phyloP scores from a whole-genome alignment of 2,329 filamentous ascomycete species.

The Pseudocercospora vitis region DNA sequence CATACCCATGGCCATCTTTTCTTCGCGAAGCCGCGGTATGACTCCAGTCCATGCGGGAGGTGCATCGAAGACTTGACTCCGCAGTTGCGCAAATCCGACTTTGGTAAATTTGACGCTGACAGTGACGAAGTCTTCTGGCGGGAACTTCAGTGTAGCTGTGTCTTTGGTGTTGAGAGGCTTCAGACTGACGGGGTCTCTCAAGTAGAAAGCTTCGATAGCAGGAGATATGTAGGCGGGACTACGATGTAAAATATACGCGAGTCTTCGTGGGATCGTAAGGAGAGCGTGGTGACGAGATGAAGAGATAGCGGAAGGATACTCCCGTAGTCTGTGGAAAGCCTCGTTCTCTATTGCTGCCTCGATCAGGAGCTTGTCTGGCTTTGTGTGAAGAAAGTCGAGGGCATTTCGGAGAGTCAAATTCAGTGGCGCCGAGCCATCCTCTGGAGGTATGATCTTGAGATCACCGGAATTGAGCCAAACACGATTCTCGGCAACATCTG shows the following conservation, averaged over 20 bases:
- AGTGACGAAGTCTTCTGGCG: slow-evolving; percentile 75
- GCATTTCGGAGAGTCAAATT: slow-evolving; percentile 66
- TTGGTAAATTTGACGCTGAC: slow-evolving; percentile 81
- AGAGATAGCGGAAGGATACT: slow-evolving; percentile 75
- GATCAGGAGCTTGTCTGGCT: slow-evolving; percentile 62
- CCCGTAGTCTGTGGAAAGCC: slow-evolving; percentile 82
- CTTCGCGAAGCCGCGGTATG: slow-evolving; percentile 40
- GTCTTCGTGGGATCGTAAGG: slow-evolving; percentile 73
- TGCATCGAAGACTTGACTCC: slow-evolving; percentile 74
- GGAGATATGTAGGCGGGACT: slow-evolving; percentile 76
- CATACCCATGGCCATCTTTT: slow-evolving; percentile 70
- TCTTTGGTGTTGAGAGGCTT: slow-evolving; percentile 64
- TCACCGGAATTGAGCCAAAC: slow-evolving; percentile 84
- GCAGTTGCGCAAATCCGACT: slow-evolving; percentile 86
- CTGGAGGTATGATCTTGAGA: slow-evolving; percentile 69
- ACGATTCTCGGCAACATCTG: slow-evolving; percentile 82
- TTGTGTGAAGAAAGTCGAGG: slow-evolving; percentile 58
- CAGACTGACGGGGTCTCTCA: slow-evolving; percentile 77
- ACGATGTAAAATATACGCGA: slow-evolving; percentile 75
- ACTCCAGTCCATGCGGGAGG: slow-evolving; percentile 58
- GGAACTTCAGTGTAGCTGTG: slow-evolving; percentile 60
- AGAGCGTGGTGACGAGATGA: slow-evolving; percentile 74
- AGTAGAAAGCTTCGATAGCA: slow-evolving; percentile 87
- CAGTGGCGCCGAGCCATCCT: slow-evolving; percentile 36
- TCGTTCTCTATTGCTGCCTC: slow-evolving; percentile 78